Evolutionary conservation across 177 flowering plant genomes (phyloP).

Genomic region (Telopea speciosissima): DNA sequence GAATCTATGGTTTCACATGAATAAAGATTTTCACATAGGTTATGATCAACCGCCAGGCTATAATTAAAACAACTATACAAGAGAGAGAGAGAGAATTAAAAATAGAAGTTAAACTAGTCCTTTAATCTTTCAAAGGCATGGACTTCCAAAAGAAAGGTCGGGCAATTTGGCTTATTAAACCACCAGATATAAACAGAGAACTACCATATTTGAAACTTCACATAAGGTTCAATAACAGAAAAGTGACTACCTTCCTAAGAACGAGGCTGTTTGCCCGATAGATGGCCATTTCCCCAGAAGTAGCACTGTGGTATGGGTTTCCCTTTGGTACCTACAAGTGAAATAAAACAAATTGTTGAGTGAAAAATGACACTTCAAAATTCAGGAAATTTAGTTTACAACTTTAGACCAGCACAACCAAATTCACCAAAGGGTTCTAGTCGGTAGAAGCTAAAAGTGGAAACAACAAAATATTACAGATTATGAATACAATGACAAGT

Average conservation of each 20-base stretch:
- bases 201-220: background rate
- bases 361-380: background rate
- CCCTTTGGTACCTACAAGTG: slow-evolving; percentile 81
- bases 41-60: too few relatives aligned
- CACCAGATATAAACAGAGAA: background rate
- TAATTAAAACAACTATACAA: too few relatives aligned
- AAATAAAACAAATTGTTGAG: slow-evolving; percentile 3
- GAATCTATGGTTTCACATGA: background rate
- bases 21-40: too few relatives aligned
- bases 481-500: too few relatives aligned
- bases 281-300: slow-evolving; percentile 92
- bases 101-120: background rate
- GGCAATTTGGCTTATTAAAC: background rate
- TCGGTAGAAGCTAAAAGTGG: too few relatives aligned
- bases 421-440: too few relatives aligned
- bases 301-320: slow-evolving; percentile 97
- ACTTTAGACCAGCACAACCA: background rate
- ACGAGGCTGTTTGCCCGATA: slow-evolving; percentile 83
- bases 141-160: background rate
- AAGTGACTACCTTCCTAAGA: slow-evolving; percentile 57
- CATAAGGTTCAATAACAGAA: background rate
- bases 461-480: too few relatives aligned
- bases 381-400: background rate
- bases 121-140: background rate
- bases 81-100: background rate